phyloP scores from a whole-genome alignment of 164 flowering plant genomes.

The Magnolia changhungtana region DNA sequence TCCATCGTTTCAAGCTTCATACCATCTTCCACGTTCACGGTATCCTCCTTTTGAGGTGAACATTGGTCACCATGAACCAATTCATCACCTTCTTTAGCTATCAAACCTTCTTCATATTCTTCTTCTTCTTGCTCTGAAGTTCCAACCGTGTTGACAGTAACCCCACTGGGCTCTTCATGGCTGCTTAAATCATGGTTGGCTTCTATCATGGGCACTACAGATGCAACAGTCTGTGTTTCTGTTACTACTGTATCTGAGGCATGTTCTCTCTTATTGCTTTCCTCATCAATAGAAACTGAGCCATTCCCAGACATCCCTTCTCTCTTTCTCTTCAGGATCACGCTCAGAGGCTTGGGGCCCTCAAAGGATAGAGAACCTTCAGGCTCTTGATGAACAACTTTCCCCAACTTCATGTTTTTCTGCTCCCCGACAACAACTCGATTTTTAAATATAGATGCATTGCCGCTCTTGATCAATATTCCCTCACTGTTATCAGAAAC shows the following conservation, averaged over 20 bases:
- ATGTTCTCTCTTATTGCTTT: constrained; percentile 16
- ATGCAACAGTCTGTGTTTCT: background rate
- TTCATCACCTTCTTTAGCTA: constrained; percentile 16
- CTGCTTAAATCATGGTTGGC: background rate
- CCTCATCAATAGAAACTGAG: constrained; percentile 16
- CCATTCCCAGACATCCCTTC: constrained; percentile 31
- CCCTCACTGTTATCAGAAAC: constrained; percentile 24
- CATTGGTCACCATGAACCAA: constrained; percentile 21
- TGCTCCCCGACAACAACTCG: constrained; percentile 25
- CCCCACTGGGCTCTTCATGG: background rate
- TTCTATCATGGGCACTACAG: constrained; percentile 14
- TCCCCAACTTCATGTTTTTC: constrained; percentile 23
- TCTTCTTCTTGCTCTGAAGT: constrained; percentile 8
- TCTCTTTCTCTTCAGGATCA: constrained; percentile 78
- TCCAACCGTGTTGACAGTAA: constrained; percentile 4
- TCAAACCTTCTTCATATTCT: constrained; percentile 2
- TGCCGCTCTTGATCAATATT: constrained; percentile 13
- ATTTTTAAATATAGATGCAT: constrained; percentile 3
- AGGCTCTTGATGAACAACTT: constrained; percentile 21
- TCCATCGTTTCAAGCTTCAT: constrained; percentile 30
- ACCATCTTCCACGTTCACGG: constrained; percentile 41
- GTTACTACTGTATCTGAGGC: background rate
- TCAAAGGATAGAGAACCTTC: constrained; percentile 55
- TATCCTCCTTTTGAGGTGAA: constrained; percentile 21
- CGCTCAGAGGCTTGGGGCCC: constrained; percentile 84